Percentiles rank a stretch among this genome's conserved stretches.
Conservation (phyloP, 2,329 filamentous ascomycete genomes). For the Aspergillus caelatus region DNA sequence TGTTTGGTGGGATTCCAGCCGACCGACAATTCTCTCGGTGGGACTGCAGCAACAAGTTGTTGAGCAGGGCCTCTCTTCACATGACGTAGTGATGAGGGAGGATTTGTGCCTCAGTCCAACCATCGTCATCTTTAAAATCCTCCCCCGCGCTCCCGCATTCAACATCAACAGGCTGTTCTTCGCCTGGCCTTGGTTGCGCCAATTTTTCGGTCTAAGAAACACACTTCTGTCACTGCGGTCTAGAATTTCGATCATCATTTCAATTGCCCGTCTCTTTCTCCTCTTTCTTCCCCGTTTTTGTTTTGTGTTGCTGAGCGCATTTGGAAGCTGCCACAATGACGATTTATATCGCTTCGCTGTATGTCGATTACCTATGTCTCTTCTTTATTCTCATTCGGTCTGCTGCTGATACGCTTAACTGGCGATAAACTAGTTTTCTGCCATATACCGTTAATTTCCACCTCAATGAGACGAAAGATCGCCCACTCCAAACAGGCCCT, state of each 20-base stretch:
- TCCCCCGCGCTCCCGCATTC: neutral
- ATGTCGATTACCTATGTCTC: conserved; percentile 24
- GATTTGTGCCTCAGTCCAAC: neutral
- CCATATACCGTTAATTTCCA: conserved; percentile 92
- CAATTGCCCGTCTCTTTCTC: conserved; percentile 2
- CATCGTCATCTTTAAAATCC: neutral
- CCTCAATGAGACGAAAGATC: conserved; percentile 48
- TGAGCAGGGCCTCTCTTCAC: conserved; percentile 21
- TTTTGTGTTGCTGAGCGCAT: neutral
- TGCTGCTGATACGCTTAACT: conserved; percentile 11
- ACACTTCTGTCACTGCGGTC: neutral
- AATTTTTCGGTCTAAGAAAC: neutral
- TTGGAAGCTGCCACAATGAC: conserved; percentile 50
- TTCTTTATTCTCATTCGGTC: neutral
- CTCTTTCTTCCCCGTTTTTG: conserved; percentile 8
- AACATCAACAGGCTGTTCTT: neutral
- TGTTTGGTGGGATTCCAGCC: neutral
- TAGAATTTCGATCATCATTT: conserved; percentile 3
- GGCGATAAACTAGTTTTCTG: conserved; percentile 66
- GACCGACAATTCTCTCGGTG: neutral
- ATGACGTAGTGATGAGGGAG: conserved; percentile 39
- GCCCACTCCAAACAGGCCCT: conserved; percentile 47
- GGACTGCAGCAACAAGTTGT: conserved; percentile 5
- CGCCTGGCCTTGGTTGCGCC: neutral
- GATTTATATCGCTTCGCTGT: conserved; percentile 63